Conservation (phyloP, 306 rosid species). For the Vigna trinervia region DNA sequence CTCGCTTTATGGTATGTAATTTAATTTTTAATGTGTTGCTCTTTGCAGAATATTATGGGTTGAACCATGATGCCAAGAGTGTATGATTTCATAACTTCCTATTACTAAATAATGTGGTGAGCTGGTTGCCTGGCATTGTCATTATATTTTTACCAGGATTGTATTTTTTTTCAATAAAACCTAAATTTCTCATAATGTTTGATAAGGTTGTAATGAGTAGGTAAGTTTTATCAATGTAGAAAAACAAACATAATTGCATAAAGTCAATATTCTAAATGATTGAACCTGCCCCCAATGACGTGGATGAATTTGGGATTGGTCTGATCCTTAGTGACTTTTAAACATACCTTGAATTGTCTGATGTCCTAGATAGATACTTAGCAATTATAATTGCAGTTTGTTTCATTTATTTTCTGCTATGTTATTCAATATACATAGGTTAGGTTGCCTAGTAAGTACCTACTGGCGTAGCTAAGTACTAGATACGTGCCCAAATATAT, state of each 20-base stretch:
- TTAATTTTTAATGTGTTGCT: constrained; percentile 9
- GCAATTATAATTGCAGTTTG: background rate
- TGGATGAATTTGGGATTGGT: background rate
- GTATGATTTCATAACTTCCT: constrained; percentile 15
- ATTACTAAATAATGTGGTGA: constrained; percentile 25
- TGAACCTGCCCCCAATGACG: background rate
- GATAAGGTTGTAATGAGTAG: constrained; percentile 2
- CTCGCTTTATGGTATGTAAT: constrained; percentile 62
- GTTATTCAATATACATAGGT: background rate
- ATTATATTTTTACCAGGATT: background rate
- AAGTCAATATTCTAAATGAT: constrained; percentile 6
- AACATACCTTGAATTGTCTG: background rate
- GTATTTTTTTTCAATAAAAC: constrained; percentile 9
- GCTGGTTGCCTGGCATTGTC: constrained; percentile 16
- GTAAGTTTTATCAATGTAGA: background rate
- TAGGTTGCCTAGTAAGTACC: background rate
- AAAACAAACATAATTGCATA: background rate
- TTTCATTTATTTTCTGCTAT: constrained; percentile 6
- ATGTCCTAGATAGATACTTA: background rate
- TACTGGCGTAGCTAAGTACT: background rate
- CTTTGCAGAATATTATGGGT: constrained; percentile 29
- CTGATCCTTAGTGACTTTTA: background rate
- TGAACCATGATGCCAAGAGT: constrained; percentile 21
- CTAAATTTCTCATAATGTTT: constrained; percentile 13
- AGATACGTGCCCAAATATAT: background rate